Conservation (phyloP, 2,329 filamentous ascomycete genomes). For the Coniochaeta sp. region DNA sequence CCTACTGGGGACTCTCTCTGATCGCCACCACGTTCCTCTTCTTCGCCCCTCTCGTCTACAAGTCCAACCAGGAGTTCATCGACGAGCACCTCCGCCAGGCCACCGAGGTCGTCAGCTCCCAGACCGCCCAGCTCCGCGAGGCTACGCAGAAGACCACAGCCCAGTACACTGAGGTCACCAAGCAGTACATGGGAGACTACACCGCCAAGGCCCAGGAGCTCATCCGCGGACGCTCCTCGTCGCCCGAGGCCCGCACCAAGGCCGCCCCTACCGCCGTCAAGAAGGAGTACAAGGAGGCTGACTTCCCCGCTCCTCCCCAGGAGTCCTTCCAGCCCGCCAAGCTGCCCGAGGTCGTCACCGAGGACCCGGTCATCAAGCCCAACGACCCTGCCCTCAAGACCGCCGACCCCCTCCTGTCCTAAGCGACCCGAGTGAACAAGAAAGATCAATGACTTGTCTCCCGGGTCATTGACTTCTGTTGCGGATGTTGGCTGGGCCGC, state of each 20-base stretch:
- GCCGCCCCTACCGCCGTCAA: slow-evolving; percentile 15
- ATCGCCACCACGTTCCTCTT: slow-evolving; percentile 54
- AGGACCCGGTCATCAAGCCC: slow-evolving; percentile 1
- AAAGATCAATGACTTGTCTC: background rate
- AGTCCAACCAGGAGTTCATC: slow-evolving; percentile 62
- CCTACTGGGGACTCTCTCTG: slow-evolving; percentile 61
- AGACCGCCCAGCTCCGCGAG: slow-evolving; percentile 55
- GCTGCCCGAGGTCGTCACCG: background rate
- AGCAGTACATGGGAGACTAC: slow-evolving; percentile 63
- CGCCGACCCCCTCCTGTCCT: slow-evolving; percentile 17
- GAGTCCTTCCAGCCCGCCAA: slow-evolving; percentile 4
- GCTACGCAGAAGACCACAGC: slow-evolving; percentile 58
- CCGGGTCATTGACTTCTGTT: background rate
- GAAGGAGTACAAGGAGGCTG: slow-evolving; percentile 30
- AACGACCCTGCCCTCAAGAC: slow-evolving; percentile 16
- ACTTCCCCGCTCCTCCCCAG: slow-evolving; percentile 40
- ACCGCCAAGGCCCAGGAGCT: slow-evolving; percentile 60
- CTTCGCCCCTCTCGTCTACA: slow-evolving; percentile 57
- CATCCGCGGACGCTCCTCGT: slow-evolving; percentile 42
- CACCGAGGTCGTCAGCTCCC: slow-evolving; percentile 50
- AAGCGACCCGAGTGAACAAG: background rate
- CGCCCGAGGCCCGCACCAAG: slow-evolving; percentile 33
- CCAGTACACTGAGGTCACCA: slow-evolving; percentile 55
- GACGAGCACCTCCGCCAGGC: slow-evolving; percentile 54
- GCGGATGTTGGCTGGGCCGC: background rate